Evolutionary conservation across 2,329 filamentous ascomycete species (phyloP), one percentile per base, ranked within the genome.

Genomic region (Colletotrichum camelliae): DNA sequence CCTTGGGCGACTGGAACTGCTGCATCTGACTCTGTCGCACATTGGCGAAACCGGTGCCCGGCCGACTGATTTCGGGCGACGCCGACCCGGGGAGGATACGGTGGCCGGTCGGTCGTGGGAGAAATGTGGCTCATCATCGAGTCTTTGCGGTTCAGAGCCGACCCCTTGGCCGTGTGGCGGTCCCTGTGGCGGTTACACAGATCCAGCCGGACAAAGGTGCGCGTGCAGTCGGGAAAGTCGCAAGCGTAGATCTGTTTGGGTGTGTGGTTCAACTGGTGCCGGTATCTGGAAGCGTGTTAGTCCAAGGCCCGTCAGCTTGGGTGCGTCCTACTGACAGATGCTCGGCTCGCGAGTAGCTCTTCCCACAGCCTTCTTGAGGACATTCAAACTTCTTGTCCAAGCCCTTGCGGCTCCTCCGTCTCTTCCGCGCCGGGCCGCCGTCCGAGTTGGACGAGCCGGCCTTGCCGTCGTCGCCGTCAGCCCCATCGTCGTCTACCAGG

Each of bases 201-300:
- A 84, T 99, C 97, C 79, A 97, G 95, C 77, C 97, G 93, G 74
- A 98, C 96, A 86, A 98, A 99, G 37, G 94, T 93, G 67, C 96
- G 94, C 76, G 93, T 92, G 85, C 97, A 99, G 81, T 96, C 95
- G 24, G 95, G 95, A 81, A 96, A 98, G 82, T 97, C 95, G 87
- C 97, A 98, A 81, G 92, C 92, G 83, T 98, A 98, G 71, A 98
- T 98, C 82, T 97, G 95, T 86, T 98, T 98, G 21, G 96, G 96
- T 73, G 95, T 94, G 86, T 98, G 97, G 83, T 99, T 99, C 79
- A 98, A 87, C 86, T 98, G 96, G 85, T 98, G 96, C 61, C 97
- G 93, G 86, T 98, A 92, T 61, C 91, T 93, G 76, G 24, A 55
- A 10, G 35, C 24, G 70, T 43, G 76, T 86, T 75, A 84, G 81